phyloP scores from a whole-genome alignment of 176 grass and related monocot species.

The Oryza australiensis region DNA sequence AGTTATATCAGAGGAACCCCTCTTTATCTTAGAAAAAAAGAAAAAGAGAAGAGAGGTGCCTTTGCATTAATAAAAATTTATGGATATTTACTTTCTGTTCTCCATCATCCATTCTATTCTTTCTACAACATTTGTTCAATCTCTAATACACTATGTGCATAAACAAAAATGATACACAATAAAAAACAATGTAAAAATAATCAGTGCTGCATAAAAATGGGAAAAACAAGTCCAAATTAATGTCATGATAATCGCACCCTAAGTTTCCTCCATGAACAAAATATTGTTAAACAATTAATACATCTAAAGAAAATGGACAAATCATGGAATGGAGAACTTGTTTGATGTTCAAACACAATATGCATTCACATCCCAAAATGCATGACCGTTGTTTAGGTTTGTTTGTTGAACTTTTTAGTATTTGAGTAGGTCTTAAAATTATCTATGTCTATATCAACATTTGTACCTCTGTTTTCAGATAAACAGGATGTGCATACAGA shows the following conservation, averaged over 20 bases:
- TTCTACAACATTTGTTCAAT: background rate
- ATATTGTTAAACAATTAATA: background rate
- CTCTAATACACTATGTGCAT: background rate
- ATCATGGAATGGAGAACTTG: background rate
- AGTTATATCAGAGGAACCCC: too few relatives aligned
- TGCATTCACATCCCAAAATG: background rate
- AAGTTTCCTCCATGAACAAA: background rate
- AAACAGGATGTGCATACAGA: constrained; percentile 66
- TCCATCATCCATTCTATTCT: background rate
- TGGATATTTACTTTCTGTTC: background rate
- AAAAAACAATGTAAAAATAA: background rate
- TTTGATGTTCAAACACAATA: background rate
- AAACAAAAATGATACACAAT: background rate
- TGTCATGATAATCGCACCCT: background rate
- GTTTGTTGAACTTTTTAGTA: background rate
- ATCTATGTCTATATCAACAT: background rate
- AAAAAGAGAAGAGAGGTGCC: background rate
- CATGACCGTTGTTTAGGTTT: background rate
- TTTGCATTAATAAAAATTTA: background rate
- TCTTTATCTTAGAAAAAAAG: background rate
- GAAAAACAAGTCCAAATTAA: background rate
- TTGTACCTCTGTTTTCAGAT: constrained; percentile 56
- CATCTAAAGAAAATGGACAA: background rate
- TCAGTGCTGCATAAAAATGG: background rate
- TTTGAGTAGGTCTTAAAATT: background rate